phyloP scores from a whole-genome alignment of 192 early-diverging fungal species.

The Physocladia obscura region DNA sequence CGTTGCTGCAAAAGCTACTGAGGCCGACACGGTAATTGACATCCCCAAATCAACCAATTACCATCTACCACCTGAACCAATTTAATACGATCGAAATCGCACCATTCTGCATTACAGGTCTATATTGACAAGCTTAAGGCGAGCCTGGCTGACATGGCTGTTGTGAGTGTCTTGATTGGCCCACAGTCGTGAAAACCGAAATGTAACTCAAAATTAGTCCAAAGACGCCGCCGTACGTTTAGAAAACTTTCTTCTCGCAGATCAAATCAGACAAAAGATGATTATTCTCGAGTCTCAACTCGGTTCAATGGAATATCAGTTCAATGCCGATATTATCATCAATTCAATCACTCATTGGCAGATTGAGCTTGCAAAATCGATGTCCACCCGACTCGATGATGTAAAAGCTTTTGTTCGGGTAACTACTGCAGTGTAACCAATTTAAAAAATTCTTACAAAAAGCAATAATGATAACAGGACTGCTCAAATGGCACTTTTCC shows the following conservation, averaged over 20 bases:
- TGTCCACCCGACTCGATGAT: slow-evolving; percentile 20
- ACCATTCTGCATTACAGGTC: slow-evolving; percentile 25
- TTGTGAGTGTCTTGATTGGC: slow-evolving; percentile 12
- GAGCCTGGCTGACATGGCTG: slow-evolving; percentile 33
- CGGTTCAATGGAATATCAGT: slow-evolving; percentile 52
- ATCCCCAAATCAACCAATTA: not conserved
- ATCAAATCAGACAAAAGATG: slow-evolving; percentile 45
- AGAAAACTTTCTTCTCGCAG: slow-evolving; percentile 49
- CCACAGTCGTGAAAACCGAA: not conserved
- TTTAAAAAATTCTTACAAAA: not conserved
- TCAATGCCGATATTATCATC: slow-evolving; percentile 50
- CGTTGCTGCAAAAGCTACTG: not conserved
- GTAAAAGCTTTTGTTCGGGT: slow-evolving; percentile 22
- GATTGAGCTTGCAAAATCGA: slow-evolving; percentile 32
- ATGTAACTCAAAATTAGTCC: not conserved
- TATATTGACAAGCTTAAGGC: slow-evolving; percentile 48
- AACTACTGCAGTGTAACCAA: not conserved
- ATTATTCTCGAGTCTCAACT: slow-evolving; percentile 41
- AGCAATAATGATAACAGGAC: slow-evolving; percentile 3
- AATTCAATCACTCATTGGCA: slow-evolving; percentile 51
- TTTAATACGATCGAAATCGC: too few relatives aligned
- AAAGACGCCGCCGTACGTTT: slow-evolving; percentile 46
- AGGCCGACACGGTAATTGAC: slow-evolving; percentile 8
- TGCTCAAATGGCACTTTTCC: slow-evolving; percentile 21
- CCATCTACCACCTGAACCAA: not conserved